phyloP scores from a whole-genome alignment of 371 early-diverging fungal species.

The Apophysomyces trapeziformis region DNA sequence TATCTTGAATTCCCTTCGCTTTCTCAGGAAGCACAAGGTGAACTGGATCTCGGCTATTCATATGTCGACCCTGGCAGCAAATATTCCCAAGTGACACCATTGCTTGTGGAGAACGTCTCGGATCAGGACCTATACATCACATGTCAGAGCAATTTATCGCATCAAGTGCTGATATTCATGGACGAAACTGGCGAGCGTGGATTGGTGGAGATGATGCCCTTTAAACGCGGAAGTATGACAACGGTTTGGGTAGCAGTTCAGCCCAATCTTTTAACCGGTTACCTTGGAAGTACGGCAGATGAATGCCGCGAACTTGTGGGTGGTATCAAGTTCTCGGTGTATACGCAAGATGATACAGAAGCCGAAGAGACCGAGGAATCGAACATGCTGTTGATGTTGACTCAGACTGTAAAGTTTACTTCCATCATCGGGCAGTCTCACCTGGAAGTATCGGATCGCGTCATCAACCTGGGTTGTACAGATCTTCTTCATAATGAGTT shows the following conservation, averaged over 20 bases:
- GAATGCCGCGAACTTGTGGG: conserved; percentile 81
- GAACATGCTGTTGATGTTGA: conserved; percentile 48
- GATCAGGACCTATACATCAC: conserved; percentile 69
- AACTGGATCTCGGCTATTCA: conserved; percentile 81
- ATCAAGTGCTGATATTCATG: conserved; percentile 81
- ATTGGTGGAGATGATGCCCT: conserved; percentile 58
- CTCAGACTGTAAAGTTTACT: conserved; percentile 81
- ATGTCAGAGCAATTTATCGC: conserved; percentile 79
- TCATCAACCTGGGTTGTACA: conserved; percentile 65
- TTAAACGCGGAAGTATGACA: conserved; percentile 56
- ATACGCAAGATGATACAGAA: conserved; percentile 47
- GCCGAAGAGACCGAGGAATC: conserved; percentile 19
- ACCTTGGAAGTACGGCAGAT: conserved; percentile 46
- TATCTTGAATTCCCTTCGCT: conserved; percentile 73
- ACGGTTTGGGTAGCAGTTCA: conserved; percentile 84
- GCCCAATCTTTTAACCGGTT: conserved; percentile 67
- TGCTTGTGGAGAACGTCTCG: conserved; percentile 74
- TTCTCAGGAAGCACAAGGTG: conserved; percentile 56
- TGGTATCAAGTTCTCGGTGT: conserved; percentile 78
- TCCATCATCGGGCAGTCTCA: conserved; percentile 84
- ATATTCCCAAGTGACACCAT: conserved; percentile 76
- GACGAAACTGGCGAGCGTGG: conserved; percentile 72
- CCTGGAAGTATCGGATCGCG: conserved; percentile 65
- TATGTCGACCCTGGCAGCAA: conserved; percentile 81
- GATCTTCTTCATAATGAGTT: conserved; percentile 55